Conservation (phyloP, 768 basidiomycete genomes). For the Termitomyces sp. region DNA sequence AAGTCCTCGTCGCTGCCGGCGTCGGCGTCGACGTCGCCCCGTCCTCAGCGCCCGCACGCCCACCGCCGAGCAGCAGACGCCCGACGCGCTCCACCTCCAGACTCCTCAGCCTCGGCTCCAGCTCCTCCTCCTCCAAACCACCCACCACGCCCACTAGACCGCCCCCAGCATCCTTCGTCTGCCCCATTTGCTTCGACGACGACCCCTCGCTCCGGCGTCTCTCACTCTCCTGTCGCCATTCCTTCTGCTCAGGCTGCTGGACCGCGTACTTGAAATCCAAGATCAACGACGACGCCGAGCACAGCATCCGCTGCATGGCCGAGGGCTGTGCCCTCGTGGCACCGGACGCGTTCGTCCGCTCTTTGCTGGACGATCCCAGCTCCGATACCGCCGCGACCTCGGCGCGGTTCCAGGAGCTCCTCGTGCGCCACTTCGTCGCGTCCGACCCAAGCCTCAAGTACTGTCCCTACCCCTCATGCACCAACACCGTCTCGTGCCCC, state of each 20-base stretch:
- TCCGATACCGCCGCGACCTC: slow-evolving; percentile 20
- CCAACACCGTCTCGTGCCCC: slow-evolving; percentile 88
- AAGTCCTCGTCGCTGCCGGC: slow-evolving; percentile 72
- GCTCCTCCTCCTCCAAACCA: neutral
- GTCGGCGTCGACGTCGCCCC: slow-evolving; percentile 50
- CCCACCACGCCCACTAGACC: neutral
- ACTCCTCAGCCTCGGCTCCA: slow-evolving; percentile 25
- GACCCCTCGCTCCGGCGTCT: slow-evolving; percentile 52
- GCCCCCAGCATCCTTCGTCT: slow-evolving; percentile 53
- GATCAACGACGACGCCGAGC: slow-evolving; percentile 78
- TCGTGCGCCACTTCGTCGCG: slow-evolving; percentile 86
- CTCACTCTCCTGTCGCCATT: slow-evolving; percentile 76
- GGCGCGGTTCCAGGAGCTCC: slow-evolving; percentile 77
- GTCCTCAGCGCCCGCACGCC: slow-evolving; percentile 26
- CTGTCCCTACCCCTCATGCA: slow-evolving; percentile 94
- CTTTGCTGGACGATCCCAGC: slow-evolving; percentile 35
- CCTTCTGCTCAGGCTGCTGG: slow-evolving; percentile 86
- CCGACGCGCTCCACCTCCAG: slow-evolving; percentile 33
- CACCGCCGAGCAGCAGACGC: slow-evolving; percentile 23
- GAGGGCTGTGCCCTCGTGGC: slow-evolving; percentile 66
- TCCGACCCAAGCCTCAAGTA: slow-evolving; percentile 82
- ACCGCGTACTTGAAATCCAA: slow-evolving; percentile 72
- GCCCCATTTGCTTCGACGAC: slow-evolving; percentile 93
- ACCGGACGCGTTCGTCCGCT: slow-evolving; percentile 57
- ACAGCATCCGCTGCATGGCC: slow-evolving; percentile 73